These are phyloP conservation scores for Diutina siamensis DNA, from an alignment of 1,139 yeast species.

Conservation along the genomic window DNA sequence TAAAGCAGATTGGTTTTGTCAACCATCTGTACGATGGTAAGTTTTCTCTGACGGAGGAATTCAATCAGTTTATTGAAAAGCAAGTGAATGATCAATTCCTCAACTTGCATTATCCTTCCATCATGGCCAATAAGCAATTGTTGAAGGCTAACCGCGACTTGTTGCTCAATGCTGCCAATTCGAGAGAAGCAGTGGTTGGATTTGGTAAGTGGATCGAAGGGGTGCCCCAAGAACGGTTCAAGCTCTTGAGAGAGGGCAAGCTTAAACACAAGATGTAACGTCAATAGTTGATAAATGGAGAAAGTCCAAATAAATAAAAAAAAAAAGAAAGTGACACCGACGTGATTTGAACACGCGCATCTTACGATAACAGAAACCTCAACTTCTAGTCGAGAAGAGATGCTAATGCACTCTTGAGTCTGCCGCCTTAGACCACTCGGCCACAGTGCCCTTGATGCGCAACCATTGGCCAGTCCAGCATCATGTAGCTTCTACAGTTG, in stretches of 20 bases:
- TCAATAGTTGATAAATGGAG: too few relatives aligned
- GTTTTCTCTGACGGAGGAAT: conserved; percentile 43
- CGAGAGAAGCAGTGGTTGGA: conserved; percentile 60
- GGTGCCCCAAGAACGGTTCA: conserved; percentile 61
- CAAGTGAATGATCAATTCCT: conserved; percentile 36
- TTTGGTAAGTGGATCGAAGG: conserved; percentile 62
- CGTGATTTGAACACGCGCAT: not conserved
- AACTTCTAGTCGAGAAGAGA: not conserved
- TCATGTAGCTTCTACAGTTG: too few relatives aligned
- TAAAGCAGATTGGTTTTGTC: conserved; percentile 48
- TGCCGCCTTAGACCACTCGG: not conserved
- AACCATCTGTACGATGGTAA: conserved; percentile 35
- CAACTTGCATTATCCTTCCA: conserved; percentile 46
- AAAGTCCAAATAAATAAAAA: too few relatives aligned
- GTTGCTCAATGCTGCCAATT: conserved; percentile 39
- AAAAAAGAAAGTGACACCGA: not conserved
- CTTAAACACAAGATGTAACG: conserved; percentile 51
- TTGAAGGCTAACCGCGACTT: conserved; percentile 36
- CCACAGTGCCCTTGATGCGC: not conserved
- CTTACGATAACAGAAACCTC: not conserved
- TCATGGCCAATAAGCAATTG: conserved; percentile 52
- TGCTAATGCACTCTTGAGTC: not conserved
- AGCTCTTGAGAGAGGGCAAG: conserved; percentile 40
- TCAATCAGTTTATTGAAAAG: conserved; percentile 39
- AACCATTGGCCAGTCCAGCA: too few relatives aligned